These are phyloP conservation scores for Sabuloglossum arenarium DNA, from an alignment of 495 filamentous ascomycete species.

Conservation along the genomic window DNA sequence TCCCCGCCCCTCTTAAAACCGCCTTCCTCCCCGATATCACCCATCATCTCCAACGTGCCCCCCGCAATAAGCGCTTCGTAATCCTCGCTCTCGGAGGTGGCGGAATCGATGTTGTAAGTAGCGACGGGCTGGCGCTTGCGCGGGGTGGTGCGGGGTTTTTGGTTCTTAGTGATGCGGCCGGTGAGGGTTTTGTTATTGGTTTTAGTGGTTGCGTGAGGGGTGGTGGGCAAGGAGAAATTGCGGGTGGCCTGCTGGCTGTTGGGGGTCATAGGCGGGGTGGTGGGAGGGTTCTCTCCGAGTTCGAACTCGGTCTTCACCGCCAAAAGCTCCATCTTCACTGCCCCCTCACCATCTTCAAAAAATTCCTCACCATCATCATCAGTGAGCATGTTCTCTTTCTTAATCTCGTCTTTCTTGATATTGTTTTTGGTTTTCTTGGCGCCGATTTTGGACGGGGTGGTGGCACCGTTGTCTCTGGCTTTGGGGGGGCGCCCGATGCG, in stretches of 20 bases:
- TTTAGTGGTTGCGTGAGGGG: neutral
- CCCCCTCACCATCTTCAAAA: neutral
- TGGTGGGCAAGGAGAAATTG: neutral
- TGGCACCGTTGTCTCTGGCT: neutral
- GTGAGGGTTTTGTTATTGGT: neutral
- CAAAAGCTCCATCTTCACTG: neutral
- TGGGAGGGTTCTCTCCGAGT: neutral
- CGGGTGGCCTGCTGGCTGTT: too few relatives aligned
- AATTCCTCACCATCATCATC: too few relatives aligned
- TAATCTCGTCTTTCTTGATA: neutral
- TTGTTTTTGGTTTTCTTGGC: neutral
- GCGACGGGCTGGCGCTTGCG: neutral
- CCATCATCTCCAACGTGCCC: neutral
- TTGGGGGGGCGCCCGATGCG: neutral
- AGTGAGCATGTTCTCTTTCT: neutral
- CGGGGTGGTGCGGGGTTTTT: neutral
- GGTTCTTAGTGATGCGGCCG: neutral
- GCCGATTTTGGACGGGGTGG: neutral
- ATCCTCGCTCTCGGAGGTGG: neutral
- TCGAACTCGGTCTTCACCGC: too few relatives aligned
- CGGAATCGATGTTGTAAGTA: neutral
- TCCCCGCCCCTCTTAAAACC: neutral
- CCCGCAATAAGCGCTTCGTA: neutral
- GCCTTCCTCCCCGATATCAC: neutral
- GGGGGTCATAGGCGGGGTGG: neutral